These are phyloP conservation scores for Viridothelium virens DNA, from an alignment of 495 filamentous ascomycete species.

Conservation along the genomic window DNA sequence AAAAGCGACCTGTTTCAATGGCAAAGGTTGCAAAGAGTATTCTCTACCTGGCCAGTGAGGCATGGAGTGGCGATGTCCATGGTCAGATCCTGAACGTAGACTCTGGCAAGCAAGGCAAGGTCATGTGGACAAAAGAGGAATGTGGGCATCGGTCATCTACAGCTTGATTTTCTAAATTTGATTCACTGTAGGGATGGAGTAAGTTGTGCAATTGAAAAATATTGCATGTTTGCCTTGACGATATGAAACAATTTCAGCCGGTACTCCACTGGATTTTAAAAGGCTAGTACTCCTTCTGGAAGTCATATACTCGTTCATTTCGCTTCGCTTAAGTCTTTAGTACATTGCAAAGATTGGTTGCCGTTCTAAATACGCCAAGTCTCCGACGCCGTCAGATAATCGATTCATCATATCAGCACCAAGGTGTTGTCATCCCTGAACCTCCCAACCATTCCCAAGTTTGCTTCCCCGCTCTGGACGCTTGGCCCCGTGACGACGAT, in stretches of 20 bases:
- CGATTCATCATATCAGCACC: not conserved
- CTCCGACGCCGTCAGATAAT: not conserved
- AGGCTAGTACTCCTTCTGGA: not conserved
- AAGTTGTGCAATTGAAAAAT: too few relatives aligned
- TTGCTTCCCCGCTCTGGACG: not conserved
- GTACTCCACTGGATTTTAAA: not conserved
- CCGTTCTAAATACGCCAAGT: not conserved
- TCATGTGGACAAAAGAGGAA: constrained; percentile 37
- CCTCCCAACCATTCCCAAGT: not conserved
- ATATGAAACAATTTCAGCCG: not conserved
- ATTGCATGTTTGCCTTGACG: not conserved
- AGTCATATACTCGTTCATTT: not conserved
- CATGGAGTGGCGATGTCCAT: constrained; percentile 35
- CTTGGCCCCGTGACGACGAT: not conserved
- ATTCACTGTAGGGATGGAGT: not conserved
- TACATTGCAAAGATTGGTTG: not conserved
- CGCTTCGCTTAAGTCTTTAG: not conserved
- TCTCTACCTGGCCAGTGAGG: constrained; percentile 39
- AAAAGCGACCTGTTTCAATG: constrained; percentile 33
- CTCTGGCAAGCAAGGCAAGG: constrained; percentile 38
- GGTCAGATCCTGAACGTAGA: constrained; percentile 40
- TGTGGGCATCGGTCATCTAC: not conserved
- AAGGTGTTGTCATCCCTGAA: constrained; percentile 7
- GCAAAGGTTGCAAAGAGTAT: constrained; percentile 37
- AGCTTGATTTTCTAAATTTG: not conserved